phyloP scores from a whole-genome alignment of 495 filamentous ascomycete species.

The Annulohypoxylon bovei region DNA sequence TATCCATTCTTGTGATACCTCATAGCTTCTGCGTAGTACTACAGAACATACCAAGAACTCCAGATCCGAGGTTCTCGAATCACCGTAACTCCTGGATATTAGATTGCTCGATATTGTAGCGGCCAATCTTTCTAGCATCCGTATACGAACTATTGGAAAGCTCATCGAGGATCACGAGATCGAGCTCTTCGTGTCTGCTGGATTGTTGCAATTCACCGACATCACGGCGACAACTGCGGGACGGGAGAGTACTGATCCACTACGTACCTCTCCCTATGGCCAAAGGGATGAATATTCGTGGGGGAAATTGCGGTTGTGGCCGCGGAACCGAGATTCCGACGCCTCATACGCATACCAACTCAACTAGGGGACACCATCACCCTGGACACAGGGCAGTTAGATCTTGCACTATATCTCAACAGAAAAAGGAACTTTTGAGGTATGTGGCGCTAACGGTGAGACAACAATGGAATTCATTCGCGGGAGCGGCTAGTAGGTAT shows the following conservation, averaged over 20 bases:
- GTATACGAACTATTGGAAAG: conserved; percentile 37
- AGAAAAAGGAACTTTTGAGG: conserved; percentile 14
- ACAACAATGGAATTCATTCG: conserved; percentile 10
- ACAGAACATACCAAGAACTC: conserved; percentile 28
- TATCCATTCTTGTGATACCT: conserved; percentile 15
- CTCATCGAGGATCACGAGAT: conserved; percentile 6
- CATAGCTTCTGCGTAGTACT: conserved; percentile 28
- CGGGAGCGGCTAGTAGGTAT: conserved; percentile 13
- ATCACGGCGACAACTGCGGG: conserved; percentile 21
- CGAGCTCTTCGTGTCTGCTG: conserved; percentile 3
- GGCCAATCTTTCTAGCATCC: conserved; percentile 1
- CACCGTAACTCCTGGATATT: conserved; percentile 19
- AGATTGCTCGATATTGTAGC: conserved; percentile 20
- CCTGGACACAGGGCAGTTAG: conserved; percentile 17
- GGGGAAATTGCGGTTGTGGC: conserved; percentile 24
- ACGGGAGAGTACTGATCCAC: conserved; percentile 25
- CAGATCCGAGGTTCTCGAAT: conserved; percentile 17
- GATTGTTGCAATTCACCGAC: conserved; percentile 16
- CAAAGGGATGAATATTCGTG: conserved; percentile 11
- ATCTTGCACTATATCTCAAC: conserved; percentile 17
- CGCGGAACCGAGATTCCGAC: conserved; percentile 35
- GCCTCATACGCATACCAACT: conserved; percentile 30
- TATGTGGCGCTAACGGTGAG: conserved; percentile 28
- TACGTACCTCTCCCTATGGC: not conserved
- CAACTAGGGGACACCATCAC: conserved; percentile 6